Conservation (phyloP, 1,284 basidiomycete genomes). For the Ceratobasidium sp. region DNA sequence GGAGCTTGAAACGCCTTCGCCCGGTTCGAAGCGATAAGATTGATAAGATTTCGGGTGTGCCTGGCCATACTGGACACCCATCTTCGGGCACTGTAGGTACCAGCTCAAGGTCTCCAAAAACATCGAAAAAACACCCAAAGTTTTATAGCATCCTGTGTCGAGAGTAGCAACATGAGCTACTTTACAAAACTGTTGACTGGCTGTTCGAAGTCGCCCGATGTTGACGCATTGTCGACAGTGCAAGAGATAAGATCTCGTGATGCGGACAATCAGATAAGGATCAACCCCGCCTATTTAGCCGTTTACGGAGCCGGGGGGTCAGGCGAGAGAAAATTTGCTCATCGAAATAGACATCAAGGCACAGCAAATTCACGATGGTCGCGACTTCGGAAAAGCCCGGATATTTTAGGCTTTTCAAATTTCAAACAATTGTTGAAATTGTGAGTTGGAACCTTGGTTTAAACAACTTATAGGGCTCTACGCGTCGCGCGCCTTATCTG, state of each 20-base stretch:
- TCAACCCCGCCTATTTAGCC: not conserved
- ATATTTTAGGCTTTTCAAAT: no score
- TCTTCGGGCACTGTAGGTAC: not conserved
- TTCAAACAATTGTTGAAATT: no score
- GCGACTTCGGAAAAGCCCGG: no score
- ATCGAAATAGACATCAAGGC: no score
- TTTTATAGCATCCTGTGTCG: no score
- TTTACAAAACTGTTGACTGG: not conserved
- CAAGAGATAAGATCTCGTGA: conserved; percentile 15
- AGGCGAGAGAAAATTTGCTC: not conserved
- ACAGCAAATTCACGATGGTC: no score
- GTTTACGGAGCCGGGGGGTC: no score
- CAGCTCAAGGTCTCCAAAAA: not conserved
- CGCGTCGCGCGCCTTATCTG: not conserved
- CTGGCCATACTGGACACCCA: not conserved
- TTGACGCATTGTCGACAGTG: conserved; percentile 1
- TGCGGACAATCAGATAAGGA: conserved; percentile 17
- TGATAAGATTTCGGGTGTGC: conserved; percentile 23
- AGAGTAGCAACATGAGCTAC: no score
- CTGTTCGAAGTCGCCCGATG: conserved; percentile 1
- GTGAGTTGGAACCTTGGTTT: no score
- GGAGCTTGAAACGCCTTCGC: conserved; percentile 6
- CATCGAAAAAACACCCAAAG: no score
- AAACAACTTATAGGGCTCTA: no score
- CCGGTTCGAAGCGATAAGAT: conserved; percentile 20